Conservation (phyloP, 768 basidiomycete species). For the Dioszegia hungarica region DNA sequence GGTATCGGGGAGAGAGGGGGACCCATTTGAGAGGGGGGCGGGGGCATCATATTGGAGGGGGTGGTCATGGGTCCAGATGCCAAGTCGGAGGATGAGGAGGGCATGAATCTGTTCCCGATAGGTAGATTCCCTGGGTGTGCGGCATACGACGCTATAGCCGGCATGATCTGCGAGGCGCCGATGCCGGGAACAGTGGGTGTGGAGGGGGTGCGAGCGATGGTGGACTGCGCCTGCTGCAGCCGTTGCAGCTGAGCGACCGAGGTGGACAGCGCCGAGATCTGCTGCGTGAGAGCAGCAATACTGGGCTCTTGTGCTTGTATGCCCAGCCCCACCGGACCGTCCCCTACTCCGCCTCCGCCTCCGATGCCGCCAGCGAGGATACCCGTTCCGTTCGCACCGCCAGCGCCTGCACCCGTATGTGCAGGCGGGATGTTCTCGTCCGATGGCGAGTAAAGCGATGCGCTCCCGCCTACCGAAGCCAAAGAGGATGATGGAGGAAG, state of each 20-base stretch:
- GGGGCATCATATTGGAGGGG: not conserved
- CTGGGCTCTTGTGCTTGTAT: conserved; percentile 2
- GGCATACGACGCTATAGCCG: not conserved
- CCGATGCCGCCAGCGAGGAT: not conserved
- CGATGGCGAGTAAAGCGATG: conserved; percentile 28
- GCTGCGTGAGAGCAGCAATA: conserved; percentile 36
- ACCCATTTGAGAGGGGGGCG: not conserved
- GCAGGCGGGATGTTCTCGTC: conserved; percentile 12
- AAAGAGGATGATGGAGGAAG: not conserved
- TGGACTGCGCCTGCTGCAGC: conserved; percentile 34
- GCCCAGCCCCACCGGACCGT: not conserved
- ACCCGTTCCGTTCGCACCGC: too few species aligned
- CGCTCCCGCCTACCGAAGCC: not conserved
- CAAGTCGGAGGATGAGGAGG: not conserved
- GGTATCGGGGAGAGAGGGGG: not conserved
- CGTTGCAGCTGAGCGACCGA: conserved; percentile 47
- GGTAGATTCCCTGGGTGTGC: not conserved
- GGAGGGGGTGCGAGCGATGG: not conserved
- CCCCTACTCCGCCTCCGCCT: not conserved
- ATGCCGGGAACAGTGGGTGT: conserved; percentile 3
- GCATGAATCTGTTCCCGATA: conserved; percentile 2
- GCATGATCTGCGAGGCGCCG: not conserved
- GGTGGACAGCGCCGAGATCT: conserved; percentile 44
- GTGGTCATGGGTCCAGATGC: conserved; percentile 4
- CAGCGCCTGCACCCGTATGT: not conserved